A percentile compares a stretch with the other conserved stretches of the same genome.
phyloP scores from a whole-genome alignment of 306 rosid species.

The Cucumis sativus region DNA sequence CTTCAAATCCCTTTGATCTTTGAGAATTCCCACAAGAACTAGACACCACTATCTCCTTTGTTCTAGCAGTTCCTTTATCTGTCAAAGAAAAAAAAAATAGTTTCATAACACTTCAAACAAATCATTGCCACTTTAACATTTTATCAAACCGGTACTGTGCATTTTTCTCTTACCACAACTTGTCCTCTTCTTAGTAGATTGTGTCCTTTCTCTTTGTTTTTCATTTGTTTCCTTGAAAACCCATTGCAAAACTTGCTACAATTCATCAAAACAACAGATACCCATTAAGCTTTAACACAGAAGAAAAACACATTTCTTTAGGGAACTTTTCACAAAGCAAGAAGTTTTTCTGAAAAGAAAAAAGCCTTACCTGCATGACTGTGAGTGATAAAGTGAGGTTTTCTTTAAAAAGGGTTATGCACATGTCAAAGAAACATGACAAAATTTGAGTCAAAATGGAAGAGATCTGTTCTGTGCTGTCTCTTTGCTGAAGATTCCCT shows the following conservation, averaged over 20 bases:
- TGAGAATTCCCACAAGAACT: slow-evolving; percentile 16
- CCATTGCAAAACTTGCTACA: slow-evolving; percentile 49
- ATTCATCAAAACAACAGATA: slow-evolving; percentile 3
- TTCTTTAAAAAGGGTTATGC: slow-evolving; percentile 12
- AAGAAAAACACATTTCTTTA: neutral
- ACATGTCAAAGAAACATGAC: slow-evolving; percentile 6
- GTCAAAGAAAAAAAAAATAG: slow-evolving; percentile 8
- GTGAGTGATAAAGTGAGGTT: neutral
- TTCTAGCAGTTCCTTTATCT: slow-evolving; percentile 27
- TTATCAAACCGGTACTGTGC: neutral
- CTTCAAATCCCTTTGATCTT: slow-evolving; percentile 17
- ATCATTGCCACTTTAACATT: neutral
- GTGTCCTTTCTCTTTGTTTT: slow-evolving; percentile 24
- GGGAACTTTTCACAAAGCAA: neutral
- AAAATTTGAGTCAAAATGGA: slow-evolving; percentile 34
- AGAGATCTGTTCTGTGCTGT: slow-evolving; percentile 51
- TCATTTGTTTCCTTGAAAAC: slow-evolving; percentile 30
- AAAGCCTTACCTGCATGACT: slow-evolving; percentile 23
- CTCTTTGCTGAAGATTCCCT: slow-evolving; percentile 57
- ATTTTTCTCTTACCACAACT: slow-evolving; percentile 30
- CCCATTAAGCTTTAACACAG: slow-evolving; percentile 3
- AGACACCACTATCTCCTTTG: slow-evolving; percentile 20
- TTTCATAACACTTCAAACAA: neutral
- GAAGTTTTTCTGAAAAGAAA: neutral
- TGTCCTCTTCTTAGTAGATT: slow-evolving; percentile 20